Conservation (phyloP, 116 monocot genomes). For the Iris pallida region DNA sequence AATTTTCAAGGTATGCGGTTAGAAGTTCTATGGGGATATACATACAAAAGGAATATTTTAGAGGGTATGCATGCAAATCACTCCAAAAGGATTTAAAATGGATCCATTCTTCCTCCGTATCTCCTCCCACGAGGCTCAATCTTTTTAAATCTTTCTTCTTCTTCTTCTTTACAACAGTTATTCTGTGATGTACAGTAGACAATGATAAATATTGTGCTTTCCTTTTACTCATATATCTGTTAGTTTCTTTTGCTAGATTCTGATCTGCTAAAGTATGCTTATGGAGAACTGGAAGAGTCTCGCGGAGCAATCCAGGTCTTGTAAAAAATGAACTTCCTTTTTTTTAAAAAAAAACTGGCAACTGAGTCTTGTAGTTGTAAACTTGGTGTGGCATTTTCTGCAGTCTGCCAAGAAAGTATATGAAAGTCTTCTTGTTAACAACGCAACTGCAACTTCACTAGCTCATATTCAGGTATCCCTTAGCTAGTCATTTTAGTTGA, state of each 20-base stretch:
- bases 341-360: background rate
- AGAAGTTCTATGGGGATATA: too few relatives aligned
- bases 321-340: constrained; percentile 10
- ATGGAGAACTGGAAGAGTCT: constrained; percentile 91
- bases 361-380: background rate
- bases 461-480: constrained; percentile 72
- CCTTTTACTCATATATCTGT: background rate
- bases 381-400: constrained; percentile 10
- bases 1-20: too few relatives aligned
- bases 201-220: background rate
- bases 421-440: constrained; percentile 59
- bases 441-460: constrained; percentile 43
- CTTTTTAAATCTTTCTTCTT: too few relatives aligned
- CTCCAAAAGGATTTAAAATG: too few relatives aligned
- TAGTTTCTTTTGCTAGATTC: constrained; percentile 52
- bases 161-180: too few relatives aligned
- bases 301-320: constrained; percentile 85
- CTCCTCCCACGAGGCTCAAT: too few relatives aligned
- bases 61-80: too few relatives aligned
- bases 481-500: constrained; percentile 2
- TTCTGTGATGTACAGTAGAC: too few relatives aligned
- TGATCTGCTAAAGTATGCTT: constrained; percentile 82
- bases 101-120: too few relatives aligned
- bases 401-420: constrained; percentile 93
- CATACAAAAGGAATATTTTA: too few relatives aligned